Percentiles rank a stretch among this genome's conserved stretches.
These are phyloP conservation scores for Eucalyptus curtisii DNA, from an alignment of 345 rosid genomes.

Conservation along the genomic window DNA sequence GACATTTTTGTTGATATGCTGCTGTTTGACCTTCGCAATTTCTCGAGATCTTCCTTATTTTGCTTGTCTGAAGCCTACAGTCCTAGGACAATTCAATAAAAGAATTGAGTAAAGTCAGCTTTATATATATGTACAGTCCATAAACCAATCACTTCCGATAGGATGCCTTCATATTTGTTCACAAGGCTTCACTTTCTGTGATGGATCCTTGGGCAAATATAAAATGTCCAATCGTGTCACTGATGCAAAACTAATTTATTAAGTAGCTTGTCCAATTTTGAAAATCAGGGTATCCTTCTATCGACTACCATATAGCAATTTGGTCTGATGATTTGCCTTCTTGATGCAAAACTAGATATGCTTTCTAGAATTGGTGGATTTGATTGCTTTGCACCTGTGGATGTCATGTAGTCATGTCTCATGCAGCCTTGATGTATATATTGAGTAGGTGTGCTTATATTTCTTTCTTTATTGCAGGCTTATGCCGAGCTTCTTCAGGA, in stretches of 20 bases:
- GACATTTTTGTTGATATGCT: neutral
- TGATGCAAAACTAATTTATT: neutral
- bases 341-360: neutral
- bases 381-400: neutral
- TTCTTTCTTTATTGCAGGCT: constrained; percentile 27
- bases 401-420: neutral
- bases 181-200: neutral
- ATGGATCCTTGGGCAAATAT: neutral
- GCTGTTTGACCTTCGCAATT: neutral
- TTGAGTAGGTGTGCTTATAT: neutral
- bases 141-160: neutral
- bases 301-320: neutral
- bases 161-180: neutral
- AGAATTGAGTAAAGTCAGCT: neutral
- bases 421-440: neutral
- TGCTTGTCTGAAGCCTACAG: neutral
- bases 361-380: neutral
- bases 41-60: neutral
- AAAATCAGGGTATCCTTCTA: neutral
- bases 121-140: neutral
- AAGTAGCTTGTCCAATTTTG: neutral
- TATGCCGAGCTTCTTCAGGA: constrained; percentile 79
- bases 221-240: neutral
- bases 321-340: neutral
- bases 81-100: neutral